A percentile compares a stretch with the other conserved stretches of the same genome.
Conservation (phyloP, 257 asterid genomes). For the Solanum infundibuliforme region DNA sequence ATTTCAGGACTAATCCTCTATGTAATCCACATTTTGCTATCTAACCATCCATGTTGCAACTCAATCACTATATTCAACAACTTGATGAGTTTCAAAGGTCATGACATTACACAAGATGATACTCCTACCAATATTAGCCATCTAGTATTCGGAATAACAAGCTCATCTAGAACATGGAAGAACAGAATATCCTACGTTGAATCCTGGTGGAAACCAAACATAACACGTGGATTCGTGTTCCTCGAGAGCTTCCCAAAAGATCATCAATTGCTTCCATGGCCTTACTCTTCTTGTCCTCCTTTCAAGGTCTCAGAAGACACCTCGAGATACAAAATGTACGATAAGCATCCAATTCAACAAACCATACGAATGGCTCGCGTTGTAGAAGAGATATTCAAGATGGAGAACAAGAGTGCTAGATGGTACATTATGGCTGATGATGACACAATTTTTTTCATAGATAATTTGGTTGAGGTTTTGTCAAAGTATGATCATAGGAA, state of each 20-base stretch:
- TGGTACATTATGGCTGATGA: conserved; percentile 47
- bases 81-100: neutral
- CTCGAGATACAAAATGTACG: conserved; percentile 6
- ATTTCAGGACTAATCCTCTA: conserved; percentile 2
- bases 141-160: conserved; percentile 22
- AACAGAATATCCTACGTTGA: conserved; percentile 9
- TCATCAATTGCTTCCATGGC: conserved; percentile 18
- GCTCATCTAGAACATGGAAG: conserved; percentile 16
- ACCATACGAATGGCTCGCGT: conserved; percentile 16
- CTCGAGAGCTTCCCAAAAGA: conserved; percentile 9
- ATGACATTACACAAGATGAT: neutral
- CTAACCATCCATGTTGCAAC: neutral
- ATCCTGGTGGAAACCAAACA: conserved; percentile 32
- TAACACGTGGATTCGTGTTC: conserved; percentile 23
- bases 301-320: conserved; percentile 20
- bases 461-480: conserved; percentile 33
- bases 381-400: conserved; percentile 20
- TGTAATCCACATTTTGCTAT: conserved; percentile 1
- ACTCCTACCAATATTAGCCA: conserved; percentile 18
- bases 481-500: conserved; percentile 33
- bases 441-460: conserved; percentile 32
- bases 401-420: conserved; percentile 3
- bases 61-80: neutral
- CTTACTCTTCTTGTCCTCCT: conserved; percentile 15
- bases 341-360: conserved; percentile 10